phyloP scores from a whole-genome alignment of 108 stramenopile species.

The Fragilaria radians region DNA sequence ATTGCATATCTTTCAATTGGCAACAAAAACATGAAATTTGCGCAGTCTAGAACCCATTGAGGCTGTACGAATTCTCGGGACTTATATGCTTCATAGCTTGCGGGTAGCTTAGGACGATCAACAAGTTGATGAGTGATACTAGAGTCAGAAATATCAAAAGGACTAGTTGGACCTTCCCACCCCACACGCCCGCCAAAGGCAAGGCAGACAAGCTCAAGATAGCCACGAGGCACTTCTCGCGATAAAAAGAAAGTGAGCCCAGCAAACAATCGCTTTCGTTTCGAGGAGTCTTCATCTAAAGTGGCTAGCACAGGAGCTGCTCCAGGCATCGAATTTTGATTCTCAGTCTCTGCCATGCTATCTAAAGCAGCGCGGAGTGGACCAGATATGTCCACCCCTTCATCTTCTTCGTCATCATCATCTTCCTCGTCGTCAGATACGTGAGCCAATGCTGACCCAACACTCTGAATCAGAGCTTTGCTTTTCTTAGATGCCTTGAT shows the following conservation, averaged over 20 bases:
- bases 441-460: constrained; percentile 64
- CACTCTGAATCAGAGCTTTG: constrained; percentile 46
- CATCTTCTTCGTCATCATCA: constrained; percentile 57
- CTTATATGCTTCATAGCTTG: constrained; percentile 57
- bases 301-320: constrained; percentile 11
- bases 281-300: constrained; percentile 62
- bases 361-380: constrained; percentile 79
- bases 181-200: constrained; percentile 91
- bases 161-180: constrained; percentile 91
- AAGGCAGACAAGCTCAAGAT: constrained; percentile 87
- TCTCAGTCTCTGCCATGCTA: constrained; percentile 49
- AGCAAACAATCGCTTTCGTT: constrained; percentile 64
- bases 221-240: constrained; percentile 90
- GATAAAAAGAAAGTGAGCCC: constrained; percentile 89
- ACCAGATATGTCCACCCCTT: constrained; percentile 62
- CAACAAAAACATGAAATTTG: constrained; percentile 88
- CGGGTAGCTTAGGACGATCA: constrained; percentile 76
- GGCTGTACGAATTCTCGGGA: constrained; percentile 95
- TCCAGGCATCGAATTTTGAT: constrained; percentile 19
- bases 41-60: constrained; percentile 96
- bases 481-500: constrained; percentile 37
- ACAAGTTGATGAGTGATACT: constrained; percentile 93
- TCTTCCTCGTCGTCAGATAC: constrained; percentile 50
- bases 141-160: constrained; percentile 71
- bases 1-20: constrained; percentile 85